phyloP scores from a whole-genome alignment of 305 asterid species.

The Fraxinus greggii region DNA sequence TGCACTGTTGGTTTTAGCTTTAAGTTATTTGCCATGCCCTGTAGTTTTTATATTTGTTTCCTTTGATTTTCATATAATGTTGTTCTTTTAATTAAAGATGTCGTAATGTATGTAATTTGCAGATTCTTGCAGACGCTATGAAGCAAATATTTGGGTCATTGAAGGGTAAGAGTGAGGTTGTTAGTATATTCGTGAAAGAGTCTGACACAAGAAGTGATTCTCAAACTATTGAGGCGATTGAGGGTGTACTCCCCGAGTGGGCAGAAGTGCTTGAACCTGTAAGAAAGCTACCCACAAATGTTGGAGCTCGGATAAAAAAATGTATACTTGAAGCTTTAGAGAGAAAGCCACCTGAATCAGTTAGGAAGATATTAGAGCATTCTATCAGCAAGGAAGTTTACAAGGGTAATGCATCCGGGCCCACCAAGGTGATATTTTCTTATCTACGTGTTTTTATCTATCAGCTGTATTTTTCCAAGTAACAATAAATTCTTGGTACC shows the following conservation, averaged over 20 bases:
- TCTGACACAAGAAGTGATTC: constrained; percentile 44
- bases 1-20: background rate
- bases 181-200: constrained; percentile 46
- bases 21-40: background rate
- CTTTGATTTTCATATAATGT: background rate
- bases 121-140: constrained; percentile 90
- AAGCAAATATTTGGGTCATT: constrained; percentile 71
- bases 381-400: constrained; percentile 94
- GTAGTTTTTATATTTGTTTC: background rate
- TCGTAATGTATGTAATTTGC: constrained; percentile 39
- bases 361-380: constrained; percentile 66
- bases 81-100: constrained; percentile 14
- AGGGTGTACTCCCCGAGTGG: constrained; percentile 78
- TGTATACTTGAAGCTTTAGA: constrained; percentile 78
- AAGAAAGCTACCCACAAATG: constrained; percentile 95
- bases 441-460: constrained; percentile 17
- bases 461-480: constrained; percentile 1
- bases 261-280: constrained; percentile 91
- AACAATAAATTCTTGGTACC: background rate
- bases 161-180: constrained; percentile 49
- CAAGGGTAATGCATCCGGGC: constrained; percentile 99
- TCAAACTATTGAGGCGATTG: constrained; percentile 43
- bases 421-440: constrained; percentile 76
- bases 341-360: constrained; percentile 93
- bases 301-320: constrained; percentile 84